A percentile compares a stretch with the other conserved stretches of the same genome.
These are phyloP conservation scores for Galeopsis tetrahit DNA, from an alignment of 257 asterid species.

Conservation along the genomic window DNA sequence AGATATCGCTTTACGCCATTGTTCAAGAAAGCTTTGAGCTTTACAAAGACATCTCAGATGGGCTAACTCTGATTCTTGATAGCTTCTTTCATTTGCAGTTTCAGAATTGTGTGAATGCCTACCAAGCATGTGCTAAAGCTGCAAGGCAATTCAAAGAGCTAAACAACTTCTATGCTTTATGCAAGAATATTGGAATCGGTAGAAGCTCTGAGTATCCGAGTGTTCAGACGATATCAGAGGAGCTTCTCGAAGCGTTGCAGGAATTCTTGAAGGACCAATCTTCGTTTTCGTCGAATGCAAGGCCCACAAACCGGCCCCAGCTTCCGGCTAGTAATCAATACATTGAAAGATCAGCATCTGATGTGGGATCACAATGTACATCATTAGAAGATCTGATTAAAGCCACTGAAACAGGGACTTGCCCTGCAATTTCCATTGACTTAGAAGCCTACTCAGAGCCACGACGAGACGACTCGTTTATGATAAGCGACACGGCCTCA, in stretches of 20 bases:
- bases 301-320: constrained; percentile 30
- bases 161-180: constrained; percentile 52
- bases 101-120: constrained; percentile 61
- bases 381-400: constrained; percentile 71
- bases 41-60: constrained; percentile 75
- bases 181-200: constrained; percentile 71
- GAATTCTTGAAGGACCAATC: constrained; percentile 76
- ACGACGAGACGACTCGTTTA: constrained; percentile 41
- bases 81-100: constrained; percentile 69
- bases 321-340: constrained; percentile 34
- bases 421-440: constrained; percentile 71
- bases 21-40: constrained; percentile 80
- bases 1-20: constrained; percentile 53
- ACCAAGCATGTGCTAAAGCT: constrained; percentile 68
- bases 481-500: constrained; percentile 52
- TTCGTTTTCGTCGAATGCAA: constrained; percentile 49
- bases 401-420: constrained; percentile 55
- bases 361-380: constrained; percentile 45
- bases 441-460: constrained; percentile 60
- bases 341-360: constrained; percentile 38
- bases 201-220: constrained; percentile 72
- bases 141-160: constrained; percentile 69
- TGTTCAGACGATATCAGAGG: constrained; percentile 62
- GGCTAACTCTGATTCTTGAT: constrained; percentile 65
- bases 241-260: constrained; percentile 67